A percentile compares a stretch with the other conserved stretches of the same genome.
These are phyloP conservation scores for Spirogloea muscicola DNA, from an alignment of 139 green algal genomes.

Conservation along the genomic window DNA sequence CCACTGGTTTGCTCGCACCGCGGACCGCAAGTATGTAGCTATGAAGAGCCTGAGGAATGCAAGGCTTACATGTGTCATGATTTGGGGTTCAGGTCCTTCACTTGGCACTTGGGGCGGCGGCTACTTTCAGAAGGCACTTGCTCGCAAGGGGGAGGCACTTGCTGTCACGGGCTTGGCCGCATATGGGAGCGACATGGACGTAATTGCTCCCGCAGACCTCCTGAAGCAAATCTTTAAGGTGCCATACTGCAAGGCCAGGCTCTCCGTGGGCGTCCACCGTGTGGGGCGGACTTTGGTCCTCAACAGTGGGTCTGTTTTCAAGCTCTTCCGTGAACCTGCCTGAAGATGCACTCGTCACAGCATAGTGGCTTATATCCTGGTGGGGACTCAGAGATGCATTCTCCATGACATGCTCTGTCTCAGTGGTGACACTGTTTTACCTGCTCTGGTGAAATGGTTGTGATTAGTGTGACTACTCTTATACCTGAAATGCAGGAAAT, in stretches of 20 bases:
- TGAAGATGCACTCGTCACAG: no score
- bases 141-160: constrained; percentile 37
- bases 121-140: constrained; percentile 20
- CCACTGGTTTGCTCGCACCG: no score
- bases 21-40: no score
- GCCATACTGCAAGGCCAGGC: constrained; percentile 30
- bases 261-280: constrained; percentile 36
- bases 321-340: neutral
- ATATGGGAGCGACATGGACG: constrained; percentile 43
- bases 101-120: constrained; percentile 9
- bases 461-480: no score
- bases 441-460: no score
- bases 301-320: constrained; percentile 25
- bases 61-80: no score
- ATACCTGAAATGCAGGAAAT: no score
- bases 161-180: constrained; percentile 34
- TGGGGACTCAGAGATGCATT: no score
- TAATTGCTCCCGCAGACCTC: constrained; percentile 37
- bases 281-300: constrained; percentile 40
- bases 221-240: constrained; percentile 48
- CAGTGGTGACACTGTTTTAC: no score
- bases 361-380: no score
- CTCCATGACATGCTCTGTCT: no score
- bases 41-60: no score
- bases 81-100: neutral